phyloP scores from a whole-genome alignment of 345 rosid genomes.

The Hevea brasiliensis region DNA sequence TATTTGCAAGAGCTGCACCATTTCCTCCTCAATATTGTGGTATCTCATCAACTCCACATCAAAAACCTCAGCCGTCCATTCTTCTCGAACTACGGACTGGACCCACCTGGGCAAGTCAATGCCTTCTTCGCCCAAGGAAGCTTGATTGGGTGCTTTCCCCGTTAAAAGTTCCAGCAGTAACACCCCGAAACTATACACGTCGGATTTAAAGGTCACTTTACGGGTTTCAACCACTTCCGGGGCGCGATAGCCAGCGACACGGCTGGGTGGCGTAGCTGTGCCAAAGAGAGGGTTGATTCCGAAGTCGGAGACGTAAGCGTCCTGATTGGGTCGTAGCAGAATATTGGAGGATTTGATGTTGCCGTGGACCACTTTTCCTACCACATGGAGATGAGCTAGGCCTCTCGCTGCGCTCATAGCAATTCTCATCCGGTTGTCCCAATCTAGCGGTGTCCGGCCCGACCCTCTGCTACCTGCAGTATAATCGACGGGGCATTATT shows the following conservation, averaged over 20 bases:
- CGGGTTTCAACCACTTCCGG: constrained; percentile 83
- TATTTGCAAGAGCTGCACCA: constrained; percentile 93
- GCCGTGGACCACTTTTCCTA: constrained; percentile 75
- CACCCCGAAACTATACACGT: constrained; percentile 94
- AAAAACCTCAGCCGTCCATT: constrained; percentile 98
- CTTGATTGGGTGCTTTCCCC: constrained; percentile 93
- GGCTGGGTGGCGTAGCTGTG: constrained; percentile 55
- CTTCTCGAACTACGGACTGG: constrained; percentile 93
- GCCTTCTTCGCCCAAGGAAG: constrained; percentile 93
- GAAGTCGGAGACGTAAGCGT: constrained; percentile 63
- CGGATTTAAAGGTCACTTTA: constrained; percentile 75
- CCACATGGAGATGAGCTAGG: constrained; percentile 65
- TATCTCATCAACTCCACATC: constrained; percentile 91
- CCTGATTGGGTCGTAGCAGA: constrained; percentile 70
- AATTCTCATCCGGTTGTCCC: constrained; percentile 83
- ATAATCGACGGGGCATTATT: no score
- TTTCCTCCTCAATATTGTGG: constrained; percentile 92
- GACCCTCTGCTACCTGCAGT: constrained; percentile 86
- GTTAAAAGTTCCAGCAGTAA: constrained; percentile 78
- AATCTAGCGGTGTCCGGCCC: constrained; percentile 84
- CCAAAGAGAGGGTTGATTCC: constrained; percentile 84
- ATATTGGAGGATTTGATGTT: constrained; percentile 91
- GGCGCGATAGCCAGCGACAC: constrained; percentile 90
- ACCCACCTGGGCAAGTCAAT: constrained; percentile 97
- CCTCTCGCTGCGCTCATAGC: constrained; percentile 78